Evolutionary conservation across 1,284 basidiomycete species (phyloP).

Genomic region (Abortiporus biennis): DNA sequence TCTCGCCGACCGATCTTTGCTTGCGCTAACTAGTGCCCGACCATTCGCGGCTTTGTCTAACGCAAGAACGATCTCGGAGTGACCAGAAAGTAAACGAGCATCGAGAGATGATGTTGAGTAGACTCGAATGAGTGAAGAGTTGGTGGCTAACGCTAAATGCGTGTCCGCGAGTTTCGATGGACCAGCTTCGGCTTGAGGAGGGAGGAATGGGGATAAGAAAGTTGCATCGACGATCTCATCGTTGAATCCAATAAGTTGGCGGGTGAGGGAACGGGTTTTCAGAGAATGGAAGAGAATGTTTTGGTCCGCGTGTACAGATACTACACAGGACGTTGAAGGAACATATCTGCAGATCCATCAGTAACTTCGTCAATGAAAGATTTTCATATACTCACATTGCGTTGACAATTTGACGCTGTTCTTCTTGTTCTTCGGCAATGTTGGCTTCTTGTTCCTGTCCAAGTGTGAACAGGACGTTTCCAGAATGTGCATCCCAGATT

Average conservation of each 20-base stretch:
- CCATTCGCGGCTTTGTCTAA: conserved; percentile 70
- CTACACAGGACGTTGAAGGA: conserved; percentile 55
- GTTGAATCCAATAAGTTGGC: conserved; percentile 96
- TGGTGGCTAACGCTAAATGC: conserved; percentile 91
- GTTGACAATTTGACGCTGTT: conserved; percentile 71
- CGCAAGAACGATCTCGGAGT: conserved; percentile 88
- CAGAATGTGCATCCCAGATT: conserved; percentile 77
- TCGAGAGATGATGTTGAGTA: conserved; percentile 75
- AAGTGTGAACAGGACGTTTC: conserved; percentile 57
- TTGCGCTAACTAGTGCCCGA: conserved; percentile 79
- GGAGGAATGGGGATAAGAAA: conserved; percentile 55
- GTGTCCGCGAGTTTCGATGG: conserved; percentile 37
- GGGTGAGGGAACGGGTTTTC: conserved; percentile 50
- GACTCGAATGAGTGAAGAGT: conserved; percentile 87
- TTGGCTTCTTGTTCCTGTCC: conserved; percentile 41
- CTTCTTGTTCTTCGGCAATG: conserved; percentile 60
- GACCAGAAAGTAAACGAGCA: conserved; percentile 80
- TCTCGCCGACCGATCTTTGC: conserved; percentile 87
- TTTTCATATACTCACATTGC: conserved; percentile 59
- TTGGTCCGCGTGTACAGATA: conserved; percentile 95
- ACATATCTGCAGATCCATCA: conserved; percentile 51
- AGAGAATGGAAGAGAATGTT: conserved; percentile 90
- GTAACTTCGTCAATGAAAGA: conserved; percentile 11
- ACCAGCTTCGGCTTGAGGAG: conserved; percentile 14
- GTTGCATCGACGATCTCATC: conserved; percentile 93